phyloP scores from a whole-genome alignment of 805 yeast genomes.

The Clavispora fructus region DNA sequence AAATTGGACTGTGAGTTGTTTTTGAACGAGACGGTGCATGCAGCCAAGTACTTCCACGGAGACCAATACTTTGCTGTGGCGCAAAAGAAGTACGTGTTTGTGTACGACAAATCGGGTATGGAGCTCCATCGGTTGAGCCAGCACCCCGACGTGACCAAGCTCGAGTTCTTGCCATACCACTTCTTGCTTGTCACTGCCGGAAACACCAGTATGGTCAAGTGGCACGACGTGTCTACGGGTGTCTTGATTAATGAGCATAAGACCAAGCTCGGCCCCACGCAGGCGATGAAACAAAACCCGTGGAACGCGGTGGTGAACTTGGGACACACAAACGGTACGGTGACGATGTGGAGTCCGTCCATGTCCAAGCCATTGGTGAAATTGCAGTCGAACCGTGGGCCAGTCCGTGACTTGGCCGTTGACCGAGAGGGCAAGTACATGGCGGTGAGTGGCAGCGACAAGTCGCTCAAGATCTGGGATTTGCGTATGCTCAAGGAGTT shows the following conservation, averaged over 20 bases:
- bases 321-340: constrained; percentile 91
- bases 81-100: constrained; percentile 88
- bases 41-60: constrained; percentile 85
- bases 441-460: constrained; percentile 90
- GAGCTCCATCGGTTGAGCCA: constrained; percentile 89
- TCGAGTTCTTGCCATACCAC: constrained; percentile 92
- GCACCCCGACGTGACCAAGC: constrained; percentile 76
- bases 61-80: constrained; percentile 96
- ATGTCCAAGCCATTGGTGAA: constrained; percentile 82
- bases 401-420: constrained; percentile 76
- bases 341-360: constrained; percentile 89
- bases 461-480: constrained; percentile 87
- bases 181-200: constrained; percentile 85
- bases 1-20: constrained; percentile 73
- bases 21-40: constrained; percentile 83
- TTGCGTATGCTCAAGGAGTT: constrained; percentile 74
- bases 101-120: constrained; percentile 85
- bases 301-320: constrained; percentile 93
- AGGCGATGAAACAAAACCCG: constrained; percentile 83
- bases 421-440: constrained; percentile 91
- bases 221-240: constrained; percentile 95
- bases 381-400: constrained; percentile 77
- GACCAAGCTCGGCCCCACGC: constrained; percentile 88
- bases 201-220: constrained; percentile 79
- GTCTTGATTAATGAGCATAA: constrained; percentile 73